These are phyloP conservation scores for Tolypocladium capitatum DNA, from an alignment of 2,329 filamentous ascomycete genomes.

Conservation along the genomic window DNA sequence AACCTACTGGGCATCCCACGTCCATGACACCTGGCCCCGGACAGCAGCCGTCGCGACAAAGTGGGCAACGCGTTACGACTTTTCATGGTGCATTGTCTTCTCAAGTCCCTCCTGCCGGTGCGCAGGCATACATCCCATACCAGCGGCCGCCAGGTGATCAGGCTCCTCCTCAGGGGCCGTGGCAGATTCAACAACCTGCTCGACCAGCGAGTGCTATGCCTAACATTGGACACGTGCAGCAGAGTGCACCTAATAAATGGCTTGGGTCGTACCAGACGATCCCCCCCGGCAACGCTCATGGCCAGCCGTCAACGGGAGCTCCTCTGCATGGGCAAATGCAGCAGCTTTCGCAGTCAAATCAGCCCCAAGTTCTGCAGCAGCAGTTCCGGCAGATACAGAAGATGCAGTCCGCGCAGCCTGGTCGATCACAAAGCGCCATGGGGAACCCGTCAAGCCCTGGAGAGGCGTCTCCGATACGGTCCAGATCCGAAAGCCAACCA, in stretches of 20 bases:
- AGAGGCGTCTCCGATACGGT: slow-evolving; percentile 5
- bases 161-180: neutral
- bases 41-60: neutral
- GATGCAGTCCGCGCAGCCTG: neutral
- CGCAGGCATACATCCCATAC: neutral
- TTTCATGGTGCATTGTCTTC: neutral
- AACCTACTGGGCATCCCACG: neutral
- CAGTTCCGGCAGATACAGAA: neutral
- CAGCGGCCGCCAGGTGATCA: neutral
- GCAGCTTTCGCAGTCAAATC: neutral
- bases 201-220: slow-evolving; percentile 6
- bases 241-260: neutral
- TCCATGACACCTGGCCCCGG: neutral
- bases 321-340: neutral
- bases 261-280: slow-evolving; percentile 1
- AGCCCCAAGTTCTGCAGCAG: neutral
- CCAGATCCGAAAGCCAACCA: slow-evolving; percentile 6
- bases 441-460: neutral
- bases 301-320: neutral
- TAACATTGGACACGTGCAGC: neutral
- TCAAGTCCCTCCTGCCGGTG: neutral
- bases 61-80: neutral
- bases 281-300: neutral
- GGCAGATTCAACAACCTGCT: slow-evolving; percentile 1
- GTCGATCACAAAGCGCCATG: slow-evolving; percentile 2